These are phyloP conservation scores for Waltergamsia citrina DNA, from an alignment of 2,329 filamentous ascomycete species.

Conservation along the genomic window DNA sequence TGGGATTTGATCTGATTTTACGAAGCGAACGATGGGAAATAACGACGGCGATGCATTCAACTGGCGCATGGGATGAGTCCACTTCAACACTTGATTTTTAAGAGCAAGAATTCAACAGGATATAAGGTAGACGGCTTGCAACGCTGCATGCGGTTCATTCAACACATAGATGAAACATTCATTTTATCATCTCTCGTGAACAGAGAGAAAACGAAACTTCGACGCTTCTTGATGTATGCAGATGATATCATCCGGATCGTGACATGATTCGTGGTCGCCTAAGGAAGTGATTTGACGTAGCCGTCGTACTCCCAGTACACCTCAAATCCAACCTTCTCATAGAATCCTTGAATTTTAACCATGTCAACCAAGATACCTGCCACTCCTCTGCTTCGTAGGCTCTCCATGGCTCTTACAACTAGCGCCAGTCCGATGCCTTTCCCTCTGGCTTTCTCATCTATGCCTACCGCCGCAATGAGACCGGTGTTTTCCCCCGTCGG, in stretches of 20 bases:
- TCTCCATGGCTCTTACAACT: constrained; percentile 12
- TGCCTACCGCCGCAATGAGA: constrained; percentile 11
- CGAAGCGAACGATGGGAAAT: not conserved
- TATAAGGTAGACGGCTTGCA: not conserved
- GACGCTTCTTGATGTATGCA: too few relatives aligned
- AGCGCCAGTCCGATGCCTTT: constrained; percentile 11
- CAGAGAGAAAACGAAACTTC: too few relatives aligned
- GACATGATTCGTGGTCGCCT: too few relatives aligned
- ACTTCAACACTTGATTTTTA: not conserved
- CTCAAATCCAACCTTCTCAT: constrained; percentile 10
- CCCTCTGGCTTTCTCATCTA: constrained; percentile 10
- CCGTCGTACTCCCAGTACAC: constrained; percentile 10
- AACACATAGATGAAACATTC: not conserved
- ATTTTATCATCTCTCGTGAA: too few relatives aligned
- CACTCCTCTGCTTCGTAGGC: constrained; percentile 9
- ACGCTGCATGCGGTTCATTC: too few relatives aligned
- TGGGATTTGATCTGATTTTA: too few relatives aligned
- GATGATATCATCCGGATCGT: too few relatives aligned
- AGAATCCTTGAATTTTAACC: constrained; percentile 11
- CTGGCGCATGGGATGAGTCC: not conserved
- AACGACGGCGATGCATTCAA: not conserved
- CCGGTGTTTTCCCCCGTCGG: constrained; percentile 11
- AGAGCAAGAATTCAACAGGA: not conserved
- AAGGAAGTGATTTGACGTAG: too few relatives aligned
- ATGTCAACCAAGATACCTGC: constrained; percentile 11